Evolutionary conservation across 495 filamentous ascomycete species (phyloP).

Genomic region (Talaromyces adpressus): DNA sequence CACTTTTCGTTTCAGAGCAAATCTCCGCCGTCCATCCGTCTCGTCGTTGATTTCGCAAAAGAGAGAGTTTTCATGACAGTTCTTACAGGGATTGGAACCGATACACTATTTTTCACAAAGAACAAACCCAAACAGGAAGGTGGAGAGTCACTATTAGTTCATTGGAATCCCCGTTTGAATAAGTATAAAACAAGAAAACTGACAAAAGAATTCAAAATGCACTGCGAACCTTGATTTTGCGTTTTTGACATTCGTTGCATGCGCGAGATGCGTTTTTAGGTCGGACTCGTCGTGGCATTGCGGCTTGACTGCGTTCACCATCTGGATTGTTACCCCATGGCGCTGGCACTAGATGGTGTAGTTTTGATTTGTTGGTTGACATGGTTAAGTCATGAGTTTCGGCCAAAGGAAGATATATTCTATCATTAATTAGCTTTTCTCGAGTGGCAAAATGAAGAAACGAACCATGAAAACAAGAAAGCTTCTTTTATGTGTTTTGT

Average conservation of each 20-base stretch:
- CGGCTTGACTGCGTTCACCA: not conserved
- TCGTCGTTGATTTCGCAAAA: constrained; percentile 16
- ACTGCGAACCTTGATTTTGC: constrained; percentile 9
- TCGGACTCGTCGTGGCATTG: constrained; percentile 4
- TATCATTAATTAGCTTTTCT: not conserved
- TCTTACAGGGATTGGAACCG: constrained; percentile 7
- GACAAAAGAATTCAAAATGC: not conserved
- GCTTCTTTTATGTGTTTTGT: not conserved
- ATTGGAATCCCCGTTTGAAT: not conserved
- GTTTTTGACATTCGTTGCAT: constrained; percentile 9
- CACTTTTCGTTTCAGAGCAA: constrained; percentile 19
- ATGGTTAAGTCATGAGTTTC: not conserved
- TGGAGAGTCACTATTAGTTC: not conserved
- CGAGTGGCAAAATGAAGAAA: not conserved
- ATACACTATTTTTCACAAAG: constrained; percentile 1
- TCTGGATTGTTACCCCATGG: constrained; percentile 1
- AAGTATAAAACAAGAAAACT: not conserved
- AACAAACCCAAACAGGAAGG: not conserved
- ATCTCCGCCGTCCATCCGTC: constrained; percentile 18
- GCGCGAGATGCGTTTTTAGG: constrained; percentile 8
- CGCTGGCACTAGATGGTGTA: constrained; percentile 1
- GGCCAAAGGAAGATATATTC: not conserved
- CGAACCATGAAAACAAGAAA: not conserved
- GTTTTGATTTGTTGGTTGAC: constrained; percentile 1
- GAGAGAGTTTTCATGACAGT: constrained; percentile 8